Percentiles rank a stretch among this genome's conserved stretches.
Conservation (phyloP, 2,329 filamentous ascomycete genomes). For the Diaporthe velutina region DNA sequence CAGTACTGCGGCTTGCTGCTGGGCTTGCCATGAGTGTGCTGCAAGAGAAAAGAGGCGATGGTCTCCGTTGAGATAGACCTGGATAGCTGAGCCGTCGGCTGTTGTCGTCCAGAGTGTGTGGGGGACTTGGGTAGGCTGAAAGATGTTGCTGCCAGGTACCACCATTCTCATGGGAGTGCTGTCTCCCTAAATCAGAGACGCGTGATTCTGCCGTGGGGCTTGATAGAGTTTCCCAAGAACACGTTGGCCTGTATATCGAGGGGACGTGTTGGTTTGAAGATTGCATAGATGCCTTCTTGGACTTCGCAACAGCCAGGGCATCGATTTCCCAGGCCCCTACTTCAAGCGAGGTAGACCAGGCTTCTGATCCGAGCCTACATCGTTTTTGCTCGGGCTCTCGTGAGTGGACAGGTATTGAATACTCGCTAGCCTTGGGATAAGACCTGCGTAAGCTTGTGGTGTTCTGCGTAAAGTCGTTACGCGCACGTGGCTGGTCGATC, state of each 20-base stretch:
- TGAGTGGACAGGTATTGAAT: not conserved
- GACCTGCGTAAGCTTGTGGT: not conserved
- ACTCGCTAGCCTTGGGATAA: not conserved
- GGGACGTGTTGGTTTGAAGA: not conserved
- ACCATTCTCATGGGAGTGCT: not conserved
- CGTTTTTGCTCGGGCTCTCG: constrained; percentile 1
- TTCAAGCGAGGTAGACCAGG: not conserved
- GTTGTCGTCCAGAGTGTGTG: not conserved
- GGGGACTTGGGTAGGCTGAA: constrained; percentile 20
- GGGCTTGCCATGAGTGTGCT: constrained; percentile 26
- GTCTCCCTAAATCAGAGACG: not conserved
- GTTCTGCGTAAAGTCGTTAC: not conserved
- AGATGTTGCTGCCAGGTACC: not conserved
- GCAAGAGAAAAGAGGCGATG: constrained; percentile 26
- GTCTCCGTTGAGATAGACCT: not conserved
- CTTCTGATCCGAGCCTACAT: not conserved
- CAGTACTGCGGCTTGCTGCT: constrained; percentile 1
- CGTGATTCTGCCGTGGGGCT: too few species aligned
- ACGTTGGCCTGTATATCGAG: not conserved
- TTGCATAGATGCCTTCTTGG: not conserved
- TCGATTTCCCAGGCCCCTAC: constrained; percentile 9
- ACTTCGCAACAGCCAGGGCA: constrained; percentile 15
- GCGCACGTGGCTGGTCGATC: not conserved
- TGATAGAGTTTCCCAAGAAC: not conserved
- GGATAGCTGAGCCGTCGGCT: not conserved